Evolutionary conservation across 805 yeast genomes (phyloP), one percentile per base, ranked within the genome.

Genomic region (Komagataella ulmi): DNA sequence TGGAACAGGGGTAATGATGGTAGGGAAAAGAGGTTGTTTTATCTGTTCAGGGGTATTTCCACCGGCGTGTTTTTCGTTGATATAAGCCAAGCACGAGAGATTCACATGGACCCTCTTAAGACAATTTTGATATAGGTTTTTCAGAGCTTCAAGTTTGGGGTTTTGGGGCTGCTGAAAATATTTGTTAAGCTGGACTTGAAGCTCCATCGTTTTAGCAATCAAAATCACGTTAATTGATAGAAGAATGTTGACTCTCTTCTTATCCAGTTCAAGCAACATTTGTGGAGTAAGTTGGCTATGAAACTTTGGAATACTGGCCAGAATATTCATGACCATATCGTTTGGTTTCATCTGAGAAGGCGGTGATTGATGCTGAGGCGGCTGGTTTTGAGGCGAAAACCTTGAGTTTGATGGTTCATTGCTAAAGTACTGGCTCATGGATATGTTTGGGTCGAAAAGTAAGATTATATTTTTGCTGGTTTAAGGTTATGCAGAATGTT

Each of bases 1-100:
- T 3, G 71, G 71, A 6, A 83, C 83, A 4, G 84, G 74, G 1
- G 76, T 65, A 53, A 77, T 69, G 45, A 78, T 74, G 30, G 73
- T 70, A 2, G 84, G 84, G 52, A 72, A 72, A 14, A 44, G 50
- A 52, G 59, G 62, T 48, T 62, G 64, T 49, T 60, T 62, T 6
- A 61, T 58, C 12, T 51, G 55, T 44, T 60, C 63, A 24, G 63
- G 55, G 49, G 60, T 53, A 49, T 54, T 49, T 36, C 54, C 54
- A 21, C 51, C 50, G 10, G 69, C 57, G 48, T 67, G 67, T 45
- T 62, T 61, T 43, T 68, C 71, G 50, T 67, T 67, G 21, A 68
- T 65, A 3, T 70, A 64, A 0, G 71, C 71, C 24, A 68, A 54
- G 55, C 67, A 65, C 3, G 68, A 58, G 19, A 68, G 56, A 52